Evolutionary conservation across 2,329 filamentous ascomycete genomes (phyloP).

Genomic region (Colletotrichum incanum): DNA sequence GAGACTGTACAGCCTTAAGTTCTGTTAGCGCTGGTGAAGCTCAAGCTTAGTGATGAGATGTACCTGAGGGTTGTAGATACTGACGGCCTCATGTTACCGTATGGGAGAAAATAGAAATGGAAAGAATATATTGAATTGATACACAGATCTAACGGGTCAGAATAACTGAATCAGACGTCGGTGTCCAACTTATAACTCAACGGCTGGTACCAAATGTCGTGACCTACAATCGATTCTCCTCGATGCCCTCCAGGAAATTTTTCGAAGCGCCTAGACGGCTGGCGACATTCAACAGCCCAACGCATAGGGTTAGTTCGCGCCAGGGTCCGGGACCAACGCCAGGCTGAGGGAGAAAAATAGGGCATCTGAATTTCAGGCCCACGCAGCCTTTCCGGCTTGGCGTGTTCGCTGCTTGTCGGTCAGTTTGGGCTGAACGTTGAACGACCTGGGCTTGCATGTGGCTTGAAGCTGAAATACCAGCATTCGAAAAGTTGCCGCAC

Average conservation of each 20-base stretch:
- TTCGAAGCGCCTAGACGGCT: not conserved
- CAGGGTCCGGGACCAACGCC: not conserved
- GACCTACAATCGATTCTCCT: not conserved
- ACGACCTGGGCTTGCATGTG: not conserved
- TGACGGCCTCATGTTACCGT: conserved; percentile 9
- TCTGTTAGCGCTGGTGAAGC: conserved; percentile 12
- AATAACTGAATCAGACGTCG: not conserved
- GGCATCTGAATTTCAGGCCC: not conserved
- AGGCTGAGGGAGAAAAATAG: not conserved
- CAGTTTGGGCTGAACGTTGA: conserved; percentile 14
- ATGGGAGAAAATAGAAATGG: not conserved
- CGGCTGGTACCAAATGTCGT: not conserved
- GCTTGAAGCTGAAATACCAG: conserved; percentile 25
- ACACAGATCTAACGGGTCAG: not conserved
- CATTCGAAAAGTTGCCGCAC: not conserved
- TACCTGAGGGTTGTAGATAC: conserved; percentile 25
- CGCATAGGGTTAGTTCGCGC: conserved; percentile 5
- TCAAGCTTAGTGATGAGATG: not conserved
- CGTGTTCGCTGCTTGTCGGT: not conserved
- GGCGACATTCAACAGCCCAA: conserved; percentile 5
- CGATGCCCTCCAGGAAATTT: not conserved
- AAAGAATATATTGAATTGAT: not conserved
- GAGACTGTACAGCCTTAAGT: conserved; percentile 14
- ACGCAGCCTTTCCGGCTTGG: not conserved
- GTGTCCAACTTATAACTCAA: conserved; percentile 4